A percentile compares a stretch with the other conserved stretches of the same genome.
These are phyloP conservation scores for Porosira glacialis DNA, from an alignment of 352 stramenopile species.

Conservation along the genomic window DNA sequence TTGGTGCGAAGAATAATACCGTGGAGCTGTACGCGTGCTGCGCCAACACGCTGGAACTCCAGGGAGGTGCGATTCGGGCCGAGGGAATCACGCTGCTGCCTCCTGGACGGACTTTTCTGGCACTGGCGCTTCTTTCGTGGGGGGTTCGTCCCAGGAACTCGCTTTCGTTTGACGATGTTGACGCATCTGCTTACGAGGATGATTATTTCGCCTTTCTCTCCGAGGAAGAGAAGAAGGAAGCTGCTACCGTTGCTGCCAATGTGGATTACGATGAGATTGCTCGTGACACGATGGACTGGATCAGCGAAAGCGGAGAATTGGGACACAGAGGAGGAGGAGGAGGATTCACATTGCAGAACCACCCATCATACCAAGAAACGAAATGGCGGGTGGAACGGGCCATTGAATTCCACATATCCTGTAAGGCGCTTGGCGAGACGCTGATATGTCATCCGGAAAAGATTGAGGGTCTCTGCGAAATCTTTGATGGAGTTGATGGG, in stretches of 20 bases:
- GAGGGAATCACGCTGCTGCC: conserved; percentile 72
- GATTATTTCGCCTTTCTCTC: too few relatives aligned
- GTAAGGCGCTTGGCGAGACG: conserved; percentile 56
- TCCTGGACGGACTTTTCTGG: conserved; percentile 62
- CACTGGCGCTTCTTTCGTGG: conserved; percentile 60
- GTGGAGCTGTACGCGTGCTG: conserved; percentile 59
- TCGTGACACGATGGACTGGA: conserved; percentile 35
- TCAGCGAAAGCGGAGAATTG: too few relatives aligned
- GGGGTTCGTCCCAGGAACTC: conserved; percentile 44
- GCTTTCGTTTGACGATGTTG: background rate
- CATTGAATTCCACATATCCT: conserved; percentile 50
- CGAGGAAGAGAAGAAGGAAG: conserved; percentile 31
- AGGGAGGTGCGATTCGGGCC: conserved; percentile 54
- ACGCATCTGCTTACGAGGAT: conserved; percentile 7
- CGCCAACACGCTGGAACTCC: conserved; percentile 70
- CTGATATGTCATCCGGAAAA: conserved; percentile 65
- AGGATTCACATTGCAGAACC: too few relatives aligned
- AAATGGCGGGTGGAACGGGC: conserved; percentile 40
- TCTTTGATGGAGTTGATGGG: conserved; percentile 67
- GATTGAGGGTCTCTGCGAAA: conserved; percentile 45
- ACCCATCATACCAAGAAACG: conserved; percentile 7
- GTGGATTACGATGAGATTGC: too few relatives aligned
- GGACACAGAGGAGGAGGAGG: too few relatives aligned
- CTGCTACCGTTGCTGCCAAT: conserved; percentile 1
- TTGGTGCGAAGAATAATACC: conserved; percentile 1